Percentiles rank a stretch among this genome's conserved stretches.
Evolutionary conservation across 169 alveolate species (phyloP).

Genomic region (Toxoplasma gondii): DNA sequence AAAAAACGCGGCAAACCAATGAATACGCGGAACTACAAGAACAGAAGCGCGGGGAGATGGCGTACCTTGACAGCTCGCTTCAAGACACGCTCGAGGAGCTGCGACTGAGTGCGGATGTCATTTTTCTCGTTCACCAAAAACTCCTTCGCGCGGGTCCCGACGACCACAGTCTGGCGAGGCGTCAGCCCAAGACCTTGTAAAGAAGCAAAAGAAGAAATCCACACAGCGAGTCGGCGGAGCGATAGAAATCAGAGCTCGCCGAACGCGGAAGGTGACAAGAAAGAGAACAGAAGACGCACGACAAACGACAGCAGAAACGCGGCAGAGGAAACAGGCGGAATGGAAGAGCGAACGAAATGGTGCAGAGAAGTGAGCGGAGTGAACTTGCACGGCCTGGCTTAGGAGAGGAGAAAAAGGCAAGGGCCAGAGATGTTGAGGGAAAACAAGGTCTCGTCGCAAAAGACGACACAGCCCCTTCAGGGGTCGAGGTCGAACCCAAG

Average conservation of each 20-base stretch:
- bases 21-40: background rate
- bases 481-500: too few species aligned
- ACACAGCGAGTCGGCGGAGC: background rate
- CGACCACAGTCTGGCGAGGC: conserved; percentile 86
- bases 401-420: background rate
- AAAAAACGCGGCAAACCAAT: background rate
- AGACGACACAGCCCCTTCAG: too few species aligned
- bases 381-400: too few species aligned
- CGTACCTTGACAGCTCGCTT: conserved; percentile 57
- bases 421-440: background rate
- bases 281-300: background rate
- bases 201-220: background rate
- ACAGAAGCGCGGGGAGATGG: background rate
- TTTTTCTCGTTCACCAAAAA: conserved; percentile 82
- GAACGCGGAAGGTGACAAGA: background rate
- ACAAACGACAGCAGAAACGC: background rate
- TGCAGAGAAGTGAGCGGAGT: too few species aligned
- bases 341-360: too few species aligned
- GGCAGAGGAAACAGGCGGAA: too few species aligned
- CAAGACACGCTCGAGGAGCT: conserved; percentile 82
- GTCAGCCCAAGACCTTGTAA: conserved; percentile 83
- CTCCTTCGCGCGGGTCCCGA: conserved; percentile 89
- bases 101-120: conserved; percentile 80
- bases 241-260: background rate
- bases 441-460: too few species aligned